Conservation (phyloP, 768 basidiomycete genomes). For the Hygrocybe coccinea region DNA sequence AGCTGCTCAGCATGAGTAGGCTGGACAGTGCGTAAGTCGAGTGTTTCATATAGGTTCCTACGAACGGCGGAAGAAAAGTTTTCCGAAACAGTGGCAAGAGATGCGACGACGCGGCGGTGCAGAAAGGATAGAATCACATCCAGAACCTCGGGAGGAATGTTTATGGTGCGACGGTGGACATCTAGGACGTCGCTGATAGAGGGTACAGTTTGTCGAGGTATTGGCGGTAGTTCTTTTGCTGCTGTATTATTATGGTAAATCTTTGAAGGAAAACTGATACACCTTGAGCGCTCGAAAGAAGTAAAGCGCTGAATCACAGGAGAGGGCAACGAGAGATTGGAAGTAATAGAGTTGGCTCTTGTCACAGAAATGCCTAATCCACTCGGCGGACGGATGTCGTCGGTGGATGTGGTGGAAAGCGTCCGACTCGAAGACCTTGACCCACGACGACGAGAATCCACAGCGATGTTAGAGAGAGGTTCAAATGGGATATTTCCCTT, state of each 20-base stretch:
- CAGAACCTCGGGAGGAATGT: constrained; percentile 35
- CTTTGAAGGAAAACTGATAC: constrained; percentile 36
- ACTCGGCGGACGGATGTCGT: constrained; percentile 42
- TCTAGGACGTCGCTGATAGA: constrained; percentile 8
- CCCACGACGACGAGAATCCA: constrained; percentile 5
- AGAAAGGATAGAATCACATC: constrained; percentile 32
- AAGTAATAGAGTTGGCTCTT: constrained; percentile 33
- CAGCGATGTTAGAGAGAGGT: constrained; percentile 9
- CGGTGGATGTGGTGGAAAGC: constrained; percentile 13
- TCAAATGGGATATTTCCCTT: constrained; percentile 3
- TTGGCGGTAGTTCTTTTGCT: constrained; percentile 18
- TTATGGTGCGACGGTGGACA: constrained; percentile 10
- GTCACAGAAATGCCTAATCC: constrained; percentile 31
- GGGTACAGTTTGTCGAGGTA: constrained; percentile 11
- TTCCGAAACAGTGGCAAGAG: constrained; percentile 30
- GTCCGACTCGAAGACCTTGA: constrained; percentile 10
- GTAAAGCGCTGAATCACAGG: constrained; percentile 24
- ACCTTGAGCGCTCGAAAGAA: constrained; percentile 22
- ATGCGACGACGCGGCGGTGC: constrained; percentile 27
- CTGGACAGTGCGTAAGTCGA: constrained; percentile 34
- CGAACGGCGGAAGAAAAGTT: constrained; percentile 33
- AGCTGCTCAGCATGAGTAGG: constrained; percentile 31
- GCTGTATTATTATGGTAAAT: constrained; percentile 24
- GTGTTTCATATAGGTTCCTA: constrained; percentile 27
- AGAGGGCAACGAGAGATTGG: constrained; percentile 34